These are phyloP conservation scores for Ophiocordyceps camponoti-rufipedis DNA, from an alignment of 2,329 filamentous ascomycete genomes.

Conservation along the genomic window DNA sequence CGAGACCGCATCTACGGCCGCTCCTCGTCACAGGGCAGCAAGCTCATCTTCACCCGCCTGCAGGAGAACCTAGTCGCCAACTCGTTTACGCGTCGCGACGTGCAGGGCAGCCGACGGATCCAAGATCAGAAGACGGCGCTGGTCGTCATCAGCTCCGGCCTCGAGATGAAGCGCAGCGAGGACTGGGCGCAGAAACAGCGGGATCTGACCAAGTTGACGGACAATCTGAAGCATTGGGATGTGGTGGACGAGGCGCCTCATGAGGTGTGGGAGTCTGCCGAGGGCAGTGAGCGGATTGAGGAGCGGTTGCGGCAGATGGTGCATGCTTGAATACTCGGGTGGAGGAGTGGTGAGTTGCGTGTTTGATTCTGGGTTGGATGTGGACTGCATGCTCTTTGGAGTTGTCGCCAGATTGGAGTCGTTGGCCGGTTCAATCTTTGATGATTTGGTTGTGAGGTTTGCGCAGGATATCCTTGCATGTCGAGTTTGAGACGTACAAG, in stretches of 20 bases:
- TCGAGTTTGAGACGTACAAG: too few relatives aligned
- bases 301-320: constrained; percentile 58
- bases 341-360: not conserved
- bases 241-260: constrained; percentile 72
- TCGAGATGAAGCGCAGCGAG: constrained; percentile 43
- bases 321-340: constrained; percentile 6
- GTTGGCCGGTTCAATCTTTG: too few relatives aligned
- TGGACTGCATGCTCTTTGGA: not conserved
- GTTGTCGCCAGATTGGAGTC: not conserved
- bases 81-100: constrained; percentile 69
- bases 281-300: constrained; percentile 61
- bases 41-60: constrained; percentile 74
- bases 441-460: too few relatives aligned
- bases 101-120: constrained; percentile 60
- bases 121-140: constrained; percentile 60
- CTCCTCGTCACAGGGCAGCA: constrained; percentile 60
- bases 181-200: constrained; percentile 74
- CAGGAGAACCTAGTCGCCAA: constrained; percentile 84
- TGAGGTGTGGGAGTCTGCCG: constrained; percentile 61
- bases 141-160: constrained; percentile 66
- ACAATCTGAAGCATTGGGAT: constrained; percentile 68
- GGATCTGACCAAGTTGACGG: constrained; percentile 64
- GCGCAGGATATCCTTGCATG: too few relatives aligned
- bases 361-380: not conserved
- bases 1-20: constrained; percentile 75